Conservation (phyloP, 2,329 filamentous ascomycete genomes). For the Coleophoma crateriformis region DNA sequence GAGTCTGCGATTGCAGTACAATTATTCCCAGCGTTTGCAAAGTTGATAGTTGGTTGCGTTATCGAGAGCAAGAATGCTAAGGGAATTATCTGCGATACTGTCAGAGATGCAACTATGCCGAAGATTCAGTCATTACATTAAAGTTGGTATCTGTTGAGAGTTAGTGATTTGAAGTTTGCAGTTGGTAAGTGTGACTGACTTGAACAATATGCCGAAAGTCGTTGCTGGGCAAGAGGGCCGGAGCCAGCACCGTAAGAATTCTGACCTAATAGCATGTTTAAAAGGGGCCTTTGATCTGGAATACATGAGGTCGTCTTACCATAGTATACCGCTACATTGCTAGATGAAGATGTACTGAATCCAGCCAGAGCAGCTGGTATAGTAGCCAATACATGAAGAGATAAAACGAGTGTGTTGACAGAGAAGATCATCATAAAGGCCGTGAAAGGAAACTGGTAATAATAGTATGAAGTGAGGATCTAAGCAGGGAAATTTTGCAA, state of each 20-base stretch:
- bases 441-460: not conserved
- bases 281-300: conserved; percentile 3
- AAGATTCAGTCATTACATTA: conserved; percentile 27
- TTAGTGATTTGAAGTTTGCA: not conserved
- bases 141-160: conserved; percentile 36
- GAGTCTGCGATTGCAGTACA: conserved; percentile 56
- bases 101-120: not conserved
- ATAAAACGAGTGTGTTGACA: conserved; percentile 17
- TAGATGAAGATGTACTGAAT: conserved; percentile 36
- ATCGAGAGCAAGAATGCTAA: conserved; percentile 58
- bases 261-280: conserved; percentile 37
- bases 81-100: conserved; percentile 47
- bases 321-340: conserved; percentile 64
- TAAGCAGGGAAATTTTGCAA: not conserved
- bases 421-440: conserved; percentile 20
- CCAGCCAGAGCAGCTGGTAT: conserved; percentile 29
- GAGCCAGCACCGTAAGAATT: conserved; percentile 49
- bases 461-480: not conserved
- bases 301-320: conserved; percentile 31
- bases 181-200: conserved; percentile 33
- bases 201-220: conserved; percentile 52
- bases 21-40: conserved; percentile 57
- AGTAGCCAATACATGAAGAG: conserved; percentile 22
- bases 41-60: conserved; percentile 50
- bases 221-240: conserved; percentile 42